These are phyloP conservation scores for Pseudopithomyces chartarum DNA, from an alignment of 2,329 filamentous ascomycete genomes.

Conservation along the genomic window DNA sequence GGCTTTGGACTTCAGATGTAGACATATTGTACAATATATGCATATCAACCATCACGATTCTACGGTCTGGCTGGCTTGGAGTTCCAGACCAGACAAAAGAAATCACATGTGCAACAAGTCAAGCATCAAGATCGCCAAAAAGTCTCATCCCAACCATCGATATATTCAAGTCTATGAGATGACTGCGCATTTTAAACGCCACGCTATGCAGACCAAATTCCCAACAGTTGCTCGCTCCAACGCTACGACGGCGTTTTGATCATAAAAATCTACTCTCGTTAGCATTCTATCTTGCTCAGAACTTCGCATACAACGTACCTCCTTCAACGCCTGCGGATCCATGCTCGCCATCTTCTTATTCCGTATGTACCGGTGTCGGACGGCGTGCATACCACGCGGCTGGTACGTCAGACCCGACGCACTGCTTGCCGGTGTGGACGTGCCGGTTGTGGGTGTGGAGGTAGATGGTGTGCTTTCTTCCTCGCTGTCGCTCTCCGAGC, in stretches of 20 bases:
- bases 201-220: constrained; percentile 33
- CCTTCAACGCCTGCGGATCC: constrained; percentile 81
- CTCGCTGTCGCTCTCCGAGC: constrained; percentile 35
- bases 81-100: too few relatives aligned
- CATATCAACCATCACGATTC: background rate
- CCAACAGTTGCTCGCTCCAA: background rate
- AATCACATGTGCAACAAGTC: background rate
- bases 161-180: background rate
- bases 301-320: constrained; percentile 59
- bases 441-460: constrained; percentile 46
- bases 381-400: constrained; percentile 69
- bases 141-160: background rate
- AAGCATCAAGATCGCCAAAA: background rate
- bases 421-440: constrained; percentile 54
- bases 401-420: constrained; percentile 38
- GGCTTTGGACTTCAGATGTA: constrained; percentile 39
- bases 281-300: constrained; percentile 7
- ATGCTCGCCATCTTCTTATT: constrained; percentile 85
- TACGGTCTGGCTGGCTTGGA: too few relatives aligned
- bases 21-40: constrained; percentile 10
- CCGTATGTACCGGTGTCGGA: constrained; percentile 81
- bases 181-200: constrained; percentile 25
- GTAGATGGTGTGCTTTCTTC: constrained; percentile 30
- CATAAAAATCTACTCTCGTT: constrained; percentile 40
- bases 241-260: constrained; percentile 38